Evolutionary conservation across 2,329 filamentous ascomycete species (phyloP), one percentile per base, ranked within the genome.

Genomic region (Rutstroemia sp.): DNA sequence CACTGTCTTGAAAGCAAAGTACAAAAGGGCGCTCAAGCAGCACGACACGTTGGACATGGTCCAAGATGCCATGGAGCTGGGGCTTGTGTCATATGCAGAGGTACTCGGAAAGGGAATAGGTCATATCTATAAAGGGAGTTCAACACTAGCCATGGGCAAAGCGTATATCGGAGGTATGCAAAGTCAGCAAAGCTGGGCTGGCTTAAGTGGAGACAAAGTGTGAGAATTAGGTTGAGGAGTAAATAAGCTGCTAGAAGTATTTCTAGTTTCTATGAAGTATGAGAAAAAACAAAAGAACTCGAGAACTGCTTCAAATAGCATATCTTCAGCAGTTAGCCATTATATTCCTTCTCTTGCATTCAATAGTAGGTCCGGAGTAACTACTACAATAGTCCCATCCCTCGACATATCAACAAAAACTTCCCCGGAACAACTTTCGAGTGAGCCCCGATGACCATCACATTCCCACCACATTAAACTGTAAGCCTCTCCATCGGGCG

Each of bases 1-100:
- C 45, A 18, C 51, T 18, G 21, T 58, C 12, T 19, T 58, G 2
- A 59, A 59, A 52, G 25, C 21, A 37, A 55, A 46, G 30, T 55
- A 58, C 52, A 59, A 55, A 45, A 55, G 34, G 5, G 55, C 58
- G 14, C 46, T 59, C 44, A 59, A 58, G 42, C 55, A 58, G 39
- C 55, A 59, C 30, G 58, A 59, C 41, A 55, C 55, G 9, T 44
- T 59, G 30, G 51, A 59, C 53, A 52, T 59, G 55, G 55, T 59
- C 48, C 58, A 59, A n/a, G 55, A 59, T 37, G 58, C 58, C 2
- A 34, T 58, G 21, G 54, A 58, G 38, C 37, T 59, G 27, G 55
- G 58, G 12, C 48, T 59, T n/a, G 52, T 59, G 10, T 55, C 55
- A 44, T 58, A 58, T 37, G 58, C 52, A 19, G 58, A 59, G 34